Conservation (phyloP, 768 basidiomycete species). For the Xerocomus spinulosus region DNA sequence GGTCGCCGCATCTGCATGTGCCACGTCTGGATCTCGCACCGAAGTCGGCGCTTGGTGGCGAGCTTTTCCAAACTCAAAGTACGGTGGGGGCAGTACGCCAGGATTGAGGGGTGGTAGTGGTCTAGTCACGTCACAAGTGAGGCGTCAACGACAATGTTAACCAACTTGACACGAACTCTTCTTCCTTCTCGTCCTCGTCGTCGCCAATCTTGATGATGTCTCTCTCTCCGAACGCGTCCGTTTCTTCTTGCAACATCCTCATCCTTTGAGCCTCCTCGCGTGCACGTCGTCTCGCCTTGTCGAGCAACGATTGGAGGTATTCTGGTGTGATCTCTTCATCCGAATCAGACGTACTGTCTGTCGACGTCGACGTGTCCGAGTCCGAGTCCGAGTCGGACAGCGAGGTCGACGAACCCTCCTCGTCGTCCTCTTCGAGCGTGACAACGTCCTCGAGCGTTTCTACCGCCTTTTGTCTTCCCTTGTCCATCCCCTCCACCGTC, state of each 20-base stretch:
- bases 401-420: not conserved
- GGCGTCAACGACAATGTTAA: not conserved
- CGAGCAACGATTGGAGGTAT: constrained; percentile 58
- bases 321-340: constrained; percentile 50
- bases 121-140: constrained; percentile 31
- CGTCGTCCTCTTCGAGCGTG: constrained; percentile 1
- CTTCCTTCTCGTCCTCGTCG: constrained; percentile 27
- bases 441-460: not conserved
- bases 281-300: constrained; percentile 55
- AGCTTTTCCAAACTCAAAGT: constrained; percentile 51
- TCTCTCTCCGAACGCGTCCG: constrained; percentile 41
- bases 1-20: constrained; percentile 48
- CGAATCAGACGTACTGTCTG: constrained; percentile 31
- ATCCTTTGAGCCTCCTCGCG: constrained; percentile 28
- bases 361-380: constrained; percentile 30
- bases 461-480: constrained; percentile 3
- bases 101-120: constrained; percentile 63
- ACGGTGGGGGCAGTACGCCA: constrained; percentile 57
- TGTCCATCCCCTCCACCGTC: not conserved
- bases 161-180: constrained; percentile 29
- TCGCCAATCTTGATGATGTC: constrained; percentile 48
- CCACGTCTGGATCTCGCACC: constrained; percentile 60
- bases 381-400: constrained; percentile 31
- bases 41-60: constrained; percentile 41
- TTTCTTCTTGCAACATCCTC: constrained; percentile 24